Evolutionary conservation across 2,329 filamentous ascomycete genomes (phyloP), one percentile per base, ranked within the genome.

Genomic region (Colletotrichum falcatum): DNA sequence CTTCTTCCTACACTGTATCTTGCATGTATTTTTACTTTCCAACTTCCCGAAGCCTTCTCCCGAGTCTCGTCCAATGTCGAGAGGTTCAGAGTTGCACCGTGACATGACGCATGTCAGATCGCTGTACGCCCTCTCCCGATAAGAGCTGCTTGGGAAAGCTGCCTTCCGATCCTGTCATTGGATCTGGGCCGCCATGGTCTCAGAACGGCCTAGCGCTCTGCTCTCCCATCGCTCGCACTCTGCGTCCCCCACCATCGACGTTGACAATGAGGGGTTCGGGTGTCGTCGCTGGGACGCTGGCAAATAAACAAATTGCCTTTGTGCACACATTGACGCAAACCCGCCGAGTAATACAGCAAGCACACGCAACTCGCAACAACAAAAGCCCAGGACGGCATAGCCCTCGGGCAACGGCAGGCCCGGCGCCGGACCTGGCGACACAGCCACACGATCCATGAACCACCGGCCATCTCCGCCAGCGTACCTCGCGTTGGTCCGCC

Each of bases 101-200:
- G 64, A 59, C 44, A 18, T 70, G 64, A 59, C 63, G 66, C 66
- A 70, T 61, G 66, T 66, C 62, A 66, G 30, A 61, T 66, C 33
- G 6, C 42, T 26, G 20, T 26, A 46, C 56, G 26, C 20, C 54
- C 42, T n/a, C 37, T n/a, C 18, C 61, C 44, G 54, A 65, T 65
- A 65, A 65, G 42, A 59, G 37, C 12, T 37, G 60, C 59, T 64
- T n/a, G 30, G 23, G 14, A 60, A n/a, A 18, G 30, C 35, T 20
- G 51, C 39, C 42, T 35, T 16, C 44, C 48, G 18, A 39, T 56
- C 49, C 49, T 33, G 28, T 54, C 49, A 54, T 33, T 54, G 30
- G 58, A 66, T 61, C 59, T 26, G 28, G 20, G 30, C 14, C 11
- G 30, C 14, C 11, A 20, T n/a, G 56, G n/a, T 37, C 65, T 53